These are phyloP conservation scores for Cochlearia excelsa DNA, from an alignment of 345 rosid species.

Conservation along the genomic window DNA sequence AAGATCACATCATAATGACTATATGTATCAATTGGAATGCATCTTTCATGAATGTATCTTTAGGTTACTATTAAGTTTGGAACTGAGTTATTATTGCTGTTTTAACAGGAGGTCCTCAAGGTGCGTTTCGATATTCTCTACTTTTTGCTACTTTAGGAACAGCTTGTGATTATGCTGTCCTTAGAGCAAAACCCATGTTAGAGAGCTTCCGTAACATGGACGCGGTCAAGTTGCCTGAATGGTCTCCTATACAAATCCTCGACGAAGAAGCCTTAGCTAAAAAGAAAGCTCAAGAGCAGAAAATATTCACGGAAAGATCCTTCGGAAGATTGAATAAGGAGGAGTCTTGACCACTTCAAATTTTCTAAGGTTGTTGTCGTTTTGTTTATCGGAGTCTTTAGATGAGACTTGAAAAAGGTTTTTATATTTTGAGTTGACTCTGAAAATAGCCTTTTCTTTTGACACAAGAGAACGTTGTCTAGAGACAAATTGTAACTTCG, in stretches of 20 bases:
- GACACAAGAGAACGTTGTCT: no score
- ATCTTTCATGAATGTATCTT: not conserved
- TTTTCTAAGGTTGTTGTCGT: not conserved
- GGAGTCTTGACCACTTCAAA: conserved; percentile 44
- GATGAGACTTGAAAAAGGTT: not conserved
- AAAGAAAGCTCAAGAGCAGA: conserved; percentile 63
- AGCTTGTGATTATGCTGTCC: conserved; percentile 50
- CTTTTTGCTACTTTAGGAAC: conserved; percentile 62
- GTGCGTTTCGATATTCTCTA: conserved; percentile 63
- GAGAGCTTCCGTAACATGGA: conserved; percentile 34
- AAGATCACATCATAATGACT: not conserved
- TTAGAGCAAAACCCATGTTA: conserved; percentile 44
- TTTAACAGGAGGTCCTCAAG: conserved; percentile 61
- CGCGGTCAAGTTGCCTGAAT: conserved; percentile 59
- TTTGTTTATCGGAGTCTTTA: no score
- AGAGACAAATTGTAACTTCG: no score
- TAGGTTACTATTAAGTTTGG: not conserved
- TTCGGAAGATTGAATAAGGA: conserved; percentile 56
- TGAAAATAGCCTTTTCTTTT: no score
- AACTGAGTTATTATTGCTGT: not conserved
- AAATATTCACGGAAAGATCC: conserved; percentile 25
- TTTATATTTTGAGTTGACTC: not conserved
- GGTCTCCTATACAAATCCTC: conserved; percentile 82
- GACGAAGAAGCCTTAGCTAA: conserved; percentile 75
- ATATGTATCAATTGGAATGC: not conserved